These are phyloP conservation scores for Lasiosphaeris hirsuta DNA, from an alignment of 495 filamentous ascomycete species.

Conservation along the genomic window DNA sequence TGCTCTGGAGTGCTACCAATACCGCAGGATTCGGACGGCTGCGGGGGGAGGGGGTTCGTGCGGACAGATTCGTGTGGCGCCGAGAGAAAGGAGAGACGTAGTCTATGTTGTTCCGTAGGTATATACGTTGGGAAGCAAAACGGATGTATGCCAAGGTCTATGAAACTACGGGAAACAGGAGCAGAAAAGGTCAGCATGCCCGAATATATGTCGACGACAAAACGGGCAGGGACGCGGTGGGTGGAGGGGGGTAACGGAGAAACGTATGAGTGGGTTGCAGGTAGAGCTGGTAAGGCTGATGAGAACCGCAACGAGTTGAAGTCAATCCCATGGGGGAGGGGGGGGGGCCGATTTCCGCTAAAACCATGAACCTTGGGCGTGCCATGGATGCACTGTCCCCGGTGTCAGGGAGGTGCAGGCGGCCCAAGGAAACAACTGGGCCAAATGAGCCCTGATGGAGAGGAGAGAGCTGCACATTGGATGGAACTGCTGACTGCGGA, in stretches of 20 bases:
- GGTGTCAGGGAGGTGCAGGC: not conserved
- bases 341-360: slow-evolving; percentile 14
- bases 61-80: not conserved
- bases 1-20: not conserved
- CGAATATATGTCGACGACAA: not conserved
- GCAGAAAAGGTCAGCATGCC: slow-evolving; percentile 18
- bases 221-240: not conserved
- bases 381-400: not conserved
- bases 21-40: not conserved
- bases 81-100: not conserved
- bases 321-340: slow-evolving; percentile 3
- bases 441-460: not conserved
- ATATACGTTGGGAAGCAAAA: slow-evolving; percentile 12
- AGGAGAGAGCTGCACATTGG: slow-evolving; percentile 1
- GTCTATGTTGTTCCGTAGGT: not conserved
- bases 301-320: not conserved
- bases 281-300: slow-evolving; percentile 34
- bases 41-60: slow-evolving; percentile 7
- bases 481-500: slow-evolving; percentile 10
- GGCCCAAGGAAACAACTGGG: slow-evolving; percentile 11
- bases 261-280: not conserved
- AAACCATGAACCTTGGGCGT: slow-evolving; percentile 5
- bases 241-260: slow-evolving; percentile 14
- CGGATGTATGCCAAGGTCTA: not conserved
- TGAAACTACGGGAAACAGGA: slow-evolving; percentile 6